phyloP scores from a whole-genome alignment of 2,329 filamentous ascomycete species.

The Calonectria leucothoes region DNA sequence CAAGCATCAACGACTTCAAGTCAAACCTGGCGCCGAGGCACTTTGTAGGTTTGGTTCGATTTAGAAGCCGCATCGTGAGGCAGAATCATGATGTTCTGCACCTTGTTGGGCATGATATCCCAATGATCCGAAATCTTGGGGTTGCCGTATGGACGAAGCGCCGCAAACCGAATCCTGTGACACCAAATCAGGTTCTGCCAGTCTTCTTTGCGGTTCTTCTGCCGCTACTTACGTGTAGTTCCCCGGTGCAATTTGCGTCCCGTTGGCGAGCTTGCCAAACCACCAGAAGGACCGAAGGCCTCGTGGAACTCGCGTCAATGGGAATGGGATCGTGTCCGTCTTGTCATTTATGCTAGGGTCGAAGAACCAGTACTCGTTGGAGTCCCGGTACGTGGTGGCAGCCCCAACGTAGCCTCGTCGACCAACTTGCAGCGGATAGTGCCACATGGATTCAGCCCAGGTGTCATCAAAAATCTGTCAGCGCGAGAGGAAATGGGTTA shows the following conservation, averaged over 20 bases:
- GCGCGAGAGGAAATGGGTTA: too few species aligned
- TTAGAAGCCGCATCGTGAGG: slow-evolving; percentile 44
- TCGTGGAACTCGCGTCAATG: slow-evolving; percentile 48
- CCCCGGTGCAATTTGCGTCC: slow-evolving; percentile 52
- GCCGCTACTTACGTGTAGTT: slow-evolving; percentile 52
- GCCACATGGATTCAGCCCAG: slow-evolving; percentile 55
- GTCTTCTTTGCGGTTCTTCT: not conserved
- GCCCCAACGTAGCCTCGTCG: slow-evolving; percentile 56
- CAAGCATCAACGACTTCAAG: not conserved
- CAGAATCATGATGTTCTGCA: slow-evolving; percentile 49
- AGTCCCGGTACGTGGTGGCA: slow-evolving; percentile 52
- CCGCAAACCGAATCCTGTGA: slow-evolving; percentile 54
- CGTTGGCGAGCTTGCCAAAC: slow-evolving; percentile 56
- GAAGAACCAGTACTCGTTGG: slow-evolving; percentile 47
- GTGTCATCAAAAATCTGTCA: slow-evolving; percentile 52
- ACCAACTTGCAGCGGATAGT: slow-evolving; percentile 53
- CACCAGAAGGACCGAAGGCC: slow-evolving; percentile 52
- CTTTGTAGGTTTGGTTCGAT: slow-evolving; percentile 33
- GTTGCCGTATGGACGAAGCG: slow-evolving; percentile 55
- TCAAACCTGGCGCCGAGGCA: slow-evolving; percentile 1
- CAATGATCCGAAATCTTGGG: slow-evolving; percentile 54
- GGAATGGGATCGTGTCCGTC: slow-evolving; percentile 53
- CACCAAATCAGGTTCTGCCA: slow-evolving; percentile 16
- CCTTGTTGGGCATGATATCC: slow-evolving; percentile 51
- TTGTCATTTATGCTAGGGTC: slow-evolving; percentile 50